Base-by-base conservation (phyloP, 345 rosid genomes). In the Eucalyptus microcorys region DNA sequence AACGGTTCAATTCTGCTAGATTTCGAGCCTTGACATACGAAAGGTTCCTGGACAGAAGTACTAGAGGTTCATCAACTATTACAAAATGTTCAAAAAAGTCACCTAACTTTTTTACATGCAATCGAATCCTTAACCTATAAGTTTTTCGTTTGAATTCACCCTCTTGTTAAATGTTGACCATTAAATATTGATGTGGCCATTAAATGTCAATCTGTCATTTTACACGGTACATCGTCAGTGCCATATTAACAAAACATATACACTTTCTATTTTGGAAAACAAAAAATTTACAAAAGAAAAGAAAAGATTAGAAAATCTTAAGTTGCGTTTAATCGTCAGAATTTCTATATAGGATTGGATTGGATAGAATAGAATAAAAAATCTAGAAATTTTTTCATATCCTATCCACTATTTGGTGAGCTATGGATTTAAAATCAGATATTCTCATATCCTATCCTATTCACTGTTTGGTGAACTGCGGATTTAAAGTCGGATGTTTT, bases 281-380 rank as follows among this genome's bases (percentile, higher is more conserved):
- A 7, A 64, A 30, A 27, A 61, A 7, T 13, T 30, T 27, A 13
- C 3, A 61, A 14, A n/a, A 64, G 9, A n/a, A 14, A 30, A n/a
- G 0, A 30, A 64, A 64, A 14, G 15, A 61, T 13, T 14, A 13
- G 0, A 19, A 52, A 52, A 52, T 19, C 30, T 1, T 55, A 24
- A 1, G 61, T 1, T 55, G 30, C 3, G 1, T 55, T 24, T 55
- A 2, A 2, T 55, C 30, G 3, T 55, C 1, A 4, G 0, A 13
- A 55, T 55, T 55, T 55, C 13, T 24, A 55, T 2, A 55, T 1
- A 2, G 12, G 6, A 55, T 22, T 21, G 5, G 27, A 55, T 4
- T 24, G 0, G 11, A 55, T 55, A 55, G 5, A 2, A 55, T 55
- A 55, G 0, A 13, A 55, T 55, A 8, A 55, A 11, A 55, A 55